phyloP scores from a whole-genome alignment of 179 eudicot species.

The Beta macrorhiza region DNA sequence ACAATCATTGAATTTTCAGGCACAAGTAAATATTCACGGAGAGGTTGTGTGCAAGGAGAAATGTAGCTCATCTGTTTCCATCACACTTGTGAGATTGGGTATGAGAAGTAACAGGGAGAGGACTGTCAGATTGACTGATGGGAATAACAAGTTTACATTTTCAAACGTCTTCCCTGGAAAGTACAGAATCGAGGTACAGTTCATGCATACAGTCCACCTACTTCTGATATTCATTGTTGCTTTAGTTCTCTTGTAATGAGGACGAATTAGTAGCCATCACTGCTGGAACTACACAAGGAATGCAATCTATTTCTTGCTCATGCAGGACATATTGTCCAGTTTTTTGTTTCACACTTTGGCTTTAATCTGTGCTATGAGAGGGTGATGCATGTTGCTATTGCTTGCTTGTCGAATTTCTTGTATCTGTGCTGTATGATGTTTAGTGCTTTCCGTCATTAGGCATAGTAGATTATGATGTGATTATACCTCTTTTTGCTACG shows the following conservation, averaged over 20 bases:
- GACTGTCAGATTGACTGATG: conserved; percentile 54
- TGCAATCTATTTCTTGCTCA: conserved; percentile 8
- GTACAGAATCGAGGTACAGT: conserved; percentile 77
- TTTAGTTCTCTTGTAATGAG: conserved; percentile 1
- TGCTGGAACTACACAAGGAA: neutral
- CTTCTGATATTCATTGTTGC: conserved; percentile 6
- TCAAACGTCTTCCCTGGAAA: conserved; percentile 83
- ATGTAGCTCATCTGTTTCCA: conserved; percentile 68
- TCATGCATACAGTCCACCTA: conserved; percentile 5
- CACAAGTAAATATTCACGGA: conserved; percentile 77
- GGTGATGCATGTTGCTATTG: neutral
- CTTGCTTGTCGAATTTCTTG: neutral
- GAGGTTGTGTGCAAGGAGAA: conserved; percentile 78
- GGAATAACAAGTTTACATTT: conserved; percentile 57
- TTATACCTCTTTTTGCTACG: neutral
- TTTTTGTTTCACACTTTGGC: neutral
- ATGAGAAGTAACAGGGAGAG: conserved; percentile 55
- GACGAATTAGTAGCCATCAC: neutral
- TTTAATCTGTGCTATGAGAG: neutral
- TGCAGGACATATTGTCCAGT: neutral
- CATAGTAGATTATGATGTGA: neutral
- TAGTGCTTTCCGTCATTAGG: neutral
- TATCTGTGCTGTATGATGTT: conserved; percentile 4
- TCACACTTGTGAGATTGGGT: conserved; percentile 59
- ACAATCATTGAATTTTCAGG: conserved; percentile 43